These are phyloP conservation scores for Trametes sanguinea DNA, from an alignment of 768 basidiomycete genomes.

Conservation along the genomic window DNA sequence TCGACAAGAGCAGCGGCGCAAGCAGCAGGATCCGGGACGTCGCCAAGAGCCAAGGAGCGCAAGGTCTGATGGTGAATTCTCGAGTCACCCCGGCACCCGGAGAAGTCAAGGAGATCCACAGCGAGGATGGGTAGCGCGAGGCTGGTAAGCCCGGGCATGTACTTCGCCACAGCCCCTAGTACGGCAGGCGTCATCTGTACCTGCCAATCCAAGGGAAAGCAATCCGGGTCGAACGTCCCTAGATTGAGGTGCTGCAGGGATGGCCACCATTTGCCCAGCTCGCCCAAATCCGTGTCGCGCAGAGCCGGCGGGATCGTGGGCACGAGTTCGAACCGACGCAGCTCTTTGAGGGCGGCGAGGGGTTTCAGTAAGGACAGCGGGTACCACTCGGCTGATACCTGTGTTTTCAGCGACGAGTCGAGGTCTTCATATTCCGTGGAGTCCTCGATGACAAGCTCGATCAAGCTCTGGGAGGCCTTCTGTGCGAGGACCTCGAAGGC, in stretches of 20 bases:
- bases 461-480: slow-evolving; percentile 24
- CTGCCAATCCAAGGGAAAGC: slow-evolving; percentile 23
- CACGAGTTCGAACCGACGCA: slow-evolving; percentile 30
- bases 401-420: not conserved
- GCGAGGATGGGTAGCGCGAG: slow-evolving; percentile 25
- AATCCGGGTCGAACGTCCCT: slow-evolving; percentile 25
- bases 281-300: slow-evolving; percentile 29
- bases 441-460: slow-evolving; percentile 26
- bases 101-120: slow-evolving; percentile 22
- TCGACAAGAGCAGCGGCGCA: slow-evolving; percentile 3
- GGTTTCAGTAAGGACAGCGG: slow-evolving; percentile 30
- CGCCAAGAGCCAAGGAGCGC: slow-evolving; percentile 25
- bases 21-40: slow-evolving; percentile 17
- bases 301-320: slow-evolving; percentile 30
- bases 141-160: slow-evolving; percentile 26
- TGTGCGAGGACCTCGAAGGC: slow-evolving; percentile 26
- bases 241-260: slow-evolving; percentile 30
- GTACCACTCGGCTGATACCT: slow-evolving; percentile 16
- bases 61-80: slow-evolving; percentile 20
- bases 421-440: slow-evolving; percentile 16
- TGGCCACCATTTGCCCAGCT: slow-evolving; percentile 34
- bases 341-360: slow-evolving; percentile 28
- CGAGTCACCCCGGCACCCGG: not conserved
- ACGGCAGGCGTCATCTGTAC: slow-evolving; percentile 24
- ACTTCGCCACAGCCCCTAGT: slow-evolving; percentile 26